These are phyloP conservation scores for Naganishia vishniacii DNA, from an alignment of 768 basidiomycete genomes.

Conservation along the genomic window DNA sequence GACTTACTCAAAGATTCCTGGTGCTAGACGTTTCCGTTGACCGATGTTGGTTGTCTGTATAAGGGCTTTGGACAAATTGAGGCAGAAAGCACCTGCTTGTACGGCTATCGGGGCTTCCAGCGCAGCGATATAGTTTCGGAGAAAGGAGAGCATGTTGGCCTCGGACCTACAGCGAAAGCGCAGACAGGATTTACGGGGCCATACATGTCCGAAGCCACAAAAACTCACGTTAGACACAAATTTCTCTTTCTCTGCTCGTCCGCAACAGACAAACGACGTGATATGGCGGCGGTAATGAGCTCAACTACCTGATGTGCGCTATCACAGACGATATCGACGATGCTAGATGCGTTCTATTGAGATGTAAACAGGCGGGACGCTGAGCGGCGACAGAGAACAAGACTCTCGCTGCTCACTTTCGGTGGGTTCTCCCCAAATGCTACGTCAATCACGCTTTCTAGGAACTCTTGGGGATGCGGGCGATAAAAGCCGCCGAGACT, in stretches of 20 bases:
- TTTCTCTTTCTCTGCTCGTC: slow-evolving; percentile 7
- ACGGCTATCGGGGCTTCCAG: slow-evolving; percentile 86
- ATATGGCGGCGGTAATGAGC: slow-evolving; percentile 9
- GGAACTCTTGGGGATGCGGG: slow-evolving; percentile 7
- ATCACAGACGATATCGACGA: slow-evolving; percentile 1
- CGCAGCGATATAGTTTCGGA: slow-evolving; percentile 75
- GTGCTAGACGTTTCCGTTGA: background rate
- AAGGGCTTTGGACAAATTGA: background rate
- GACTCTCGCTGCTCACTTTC: background rate
- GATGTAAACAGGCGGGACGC: background rate
- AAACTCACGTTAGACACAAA: slow-evolving; percentile 13
- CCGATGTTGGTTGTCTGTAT: slow-evolving; percentile 4
- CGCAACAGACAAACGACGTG: background rate
- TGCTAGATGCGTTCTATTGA: slow-evolving; percentile 28
- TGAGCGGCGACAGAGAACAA: too few species aligned
- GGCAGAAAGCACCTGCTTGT: slow-evolving; percentile 53
- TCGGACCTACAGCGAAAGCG: background rate
- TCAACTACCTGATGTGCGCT: slow-evolving; percentile 15
- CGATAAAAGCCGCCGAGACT: slow-evolving; percentile 7
- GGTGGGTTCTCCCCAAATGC: slow-evolving; percentile 22
- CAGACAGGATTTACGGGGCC: background rate
- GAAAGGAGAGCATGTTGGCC: slow-evolving; percentile 54
- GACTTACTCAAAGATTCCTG: slow-evolving; percentile 22
- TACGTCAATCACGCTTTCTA: slow-evolving; percentile 10
- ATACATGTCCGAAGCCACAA: background rate